Evolutionary conservation across 768 basidiomycete species (phyloP).

Genomic region (Boletales sp.): DNA sequence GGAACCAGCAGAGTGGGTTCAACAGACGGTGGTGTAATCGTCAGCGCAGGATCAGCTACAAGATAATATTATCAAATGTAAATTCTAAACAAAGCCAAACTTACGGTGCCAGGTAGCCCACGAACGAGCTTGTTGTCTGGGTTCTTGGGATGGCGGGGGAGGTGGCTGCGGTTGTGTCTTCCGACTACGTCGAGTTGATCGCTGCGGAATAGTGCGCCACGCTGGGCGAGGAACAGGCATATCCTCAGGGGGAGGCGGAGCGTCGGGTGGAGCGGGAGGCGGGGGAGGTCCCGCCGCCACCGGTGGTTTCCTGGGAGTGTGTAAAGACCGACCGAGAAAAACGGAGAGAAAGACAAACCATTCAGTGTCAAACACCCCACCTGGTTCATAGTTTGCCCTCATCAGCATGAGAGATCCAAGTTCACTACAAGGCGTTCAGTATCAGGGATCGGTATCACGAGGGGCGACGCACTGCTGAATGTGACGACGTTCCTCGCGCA

Average conservation of each 20-base stretch:
- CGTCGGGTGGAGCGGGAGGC: constrained; percentile 43
- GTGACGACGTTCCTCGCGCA: constrained; percentile 73
- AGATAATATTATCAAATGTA: constrained; percentile 6
- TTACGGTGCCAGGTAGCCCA: constrained; percentile 70
- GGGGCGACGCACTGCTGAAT: constrained; percentile 65
- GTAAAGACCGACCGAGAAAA: not conserved
- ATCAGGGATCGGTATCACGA: not conserved
- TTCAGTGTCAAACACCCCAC: constrained; percentile 81
- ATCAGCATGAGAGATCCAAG: constrained; percentile 66
- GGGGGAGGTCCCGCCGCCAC: constrained; percentile 35
- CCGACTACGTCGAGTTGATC: constrained; percentile 39
- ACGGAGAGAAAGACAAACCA: constrained; percentile 46
- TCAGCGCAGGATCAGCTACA: constrained; percentile 55
- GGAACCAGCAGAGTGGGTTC: constrained; percentile 62
- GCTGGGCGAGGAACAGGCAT: constrained; percentile 48
- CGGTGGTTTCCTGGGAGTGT: constrained; percentile 43
- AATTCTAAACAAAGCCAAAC: constrained; percentile 27
- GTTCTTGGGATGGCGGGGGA: constrained; percentile 34
- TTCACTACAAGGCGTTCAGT: constrained; percentile 46
- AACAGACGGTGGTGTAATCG: constrained; percentile 58
- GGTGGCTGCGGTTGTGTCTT: constrained; percentile 33
- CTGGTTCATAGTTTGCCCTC: constrained; percentile 77
- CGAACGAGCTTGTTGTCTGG: constrained; percentile 40
- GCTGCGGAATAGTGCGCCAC: constrained; percentile 55
- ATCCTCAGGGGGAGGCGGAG: constrained; percentile 43